A percentile compares a stretch with the other conserved stretches of the same genome.
Evolutionary conservation across 2,329 filamentous ascomycete species (phyloP).

Genomic region (Emmonsiellopsis sp.): DNA sequence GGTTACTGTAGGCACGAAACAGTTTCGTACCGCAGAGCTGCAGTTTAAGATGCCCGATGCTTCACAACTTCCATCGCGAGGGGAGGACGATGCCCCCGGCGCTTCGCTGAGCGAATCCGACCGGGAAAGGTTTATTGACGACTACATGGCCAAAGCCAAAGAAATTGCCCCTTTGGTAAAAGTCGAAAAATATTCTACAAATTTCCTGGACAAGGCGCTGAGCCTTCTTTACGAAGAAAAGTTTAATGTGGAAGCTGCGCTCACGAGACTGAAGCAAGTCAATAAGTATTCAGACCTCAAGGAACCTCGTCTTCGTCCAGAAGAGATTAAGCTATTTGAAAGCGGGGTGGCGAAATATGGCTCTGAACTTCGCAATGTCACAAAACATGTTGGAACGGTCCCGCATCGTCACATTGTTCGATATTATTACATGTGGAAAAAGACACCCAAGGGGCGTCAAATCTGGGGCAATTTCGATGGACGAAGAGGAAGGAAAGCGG

Average conservation of each 20-base stretch:
- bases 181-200: constrained; percentile 69
- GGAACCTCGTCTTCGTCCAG: constrained; percentile 68
- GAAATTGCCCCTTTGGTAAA: constrained; percentile 56
- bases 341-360: constrained; percentile 84
- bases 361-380: constrained; percentile 77
- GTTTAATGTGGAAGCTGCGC: constrained; percentile 62
- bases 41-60: constrained; percentile 67
- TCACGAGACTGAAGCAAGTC: constrained; percentile 59
- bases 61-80: constrained; percentile 38
- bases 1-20: constrained; percentile 53
- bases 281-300: constrained; percentile 65
- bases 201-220: constrained; percentile 76
- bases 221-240: constrained; percentile 62
- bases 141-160: constrained; percentile 66
- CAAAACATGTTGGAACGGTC: constrained; percentile 70
- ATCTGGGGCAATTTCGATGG: constrained; percentile 86
- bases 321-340: constrained; percentile 84
- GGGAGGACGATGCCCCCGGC: constrained; percentile 31
- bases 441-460: constrained; percentile 72
- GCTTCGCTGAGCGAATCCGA: constrained; percentile 27
- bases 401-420: constrained; percentile 74
- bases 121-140: constrained; percentile 55
- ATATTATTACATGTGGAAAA: constrained; percentile 98
- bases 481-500: constrained; percentile 83
- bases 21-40: constrained; percentile 63